Evolutionary conservation across 2,329 filamentous ascomycete species (phyloP).

Genomic region (Apiospora pterosperma): DNA sequence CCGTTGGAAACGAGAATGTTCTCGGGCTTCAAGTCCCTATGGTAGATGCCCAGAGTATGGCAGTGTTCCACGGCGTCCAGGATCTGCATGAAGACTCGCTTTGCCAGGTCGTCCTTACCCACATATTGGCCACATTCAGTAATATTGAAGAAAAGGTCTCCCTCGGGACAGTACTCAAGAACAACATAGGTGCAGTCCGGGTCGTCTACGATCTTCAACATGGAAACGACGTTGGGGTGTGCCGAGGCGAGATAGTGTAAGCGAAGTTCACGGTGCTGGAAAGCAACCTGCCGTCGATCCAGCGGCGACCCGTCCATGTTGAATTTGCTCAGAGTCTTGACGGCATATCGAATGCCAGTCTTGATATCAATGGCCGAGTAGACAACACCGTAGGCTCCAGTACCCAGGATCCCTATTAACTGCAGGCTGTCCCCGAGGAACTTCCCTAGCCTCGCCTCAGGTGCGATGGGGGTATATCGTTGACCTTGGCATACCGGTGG

Average conservation of each 20-base stretch:
- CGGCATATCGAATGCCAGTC: conserved; percentile 80
- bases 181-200: conserved; percentile 93
- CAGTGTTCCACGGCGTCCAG: conserved; percentile 95
- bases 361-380: conserved; percentile 85
- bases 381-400: conserved; percentile 94
- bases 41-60: conserved; percentile 91
- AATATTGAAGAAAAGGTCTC: conserved; percentile 96
- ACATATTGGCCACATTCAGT: conserved; percentile 92
- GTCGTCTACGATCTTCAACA: conserved; percentile 90
- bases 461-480: conserved; percentile 56
- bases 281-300: conserved; percentile 81
- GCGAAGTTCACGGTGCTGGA: conserved; percentile 90
- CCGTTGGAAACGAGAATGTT: conserved; percentile 91
- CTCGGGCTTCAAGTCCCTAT: conserved; percentile 96
- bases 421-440: conserved; percentile 80
- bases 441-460: conserved; percentile 83
- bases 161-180: conserved; percentile 94
- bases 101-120: conserved; percentile 85
- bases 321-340: conserved; percentile 94
- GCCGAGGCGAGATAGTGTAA: conserved; percentile 86
- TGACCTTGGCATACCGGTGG: conserved; percentile 35
- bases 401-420: conserved; percentile 80
- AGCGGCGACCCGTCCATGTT: conserved; percentile 67
- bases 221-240: conserved; percentile 89
- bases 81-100: conserved; percentile 88